Evolutionary conservation across 2,329 filamentous ascomycete genomes (phyloP), one percentile per base, ranked within the genome.

Genomic region (Clarireedia hainanense): DNA sequence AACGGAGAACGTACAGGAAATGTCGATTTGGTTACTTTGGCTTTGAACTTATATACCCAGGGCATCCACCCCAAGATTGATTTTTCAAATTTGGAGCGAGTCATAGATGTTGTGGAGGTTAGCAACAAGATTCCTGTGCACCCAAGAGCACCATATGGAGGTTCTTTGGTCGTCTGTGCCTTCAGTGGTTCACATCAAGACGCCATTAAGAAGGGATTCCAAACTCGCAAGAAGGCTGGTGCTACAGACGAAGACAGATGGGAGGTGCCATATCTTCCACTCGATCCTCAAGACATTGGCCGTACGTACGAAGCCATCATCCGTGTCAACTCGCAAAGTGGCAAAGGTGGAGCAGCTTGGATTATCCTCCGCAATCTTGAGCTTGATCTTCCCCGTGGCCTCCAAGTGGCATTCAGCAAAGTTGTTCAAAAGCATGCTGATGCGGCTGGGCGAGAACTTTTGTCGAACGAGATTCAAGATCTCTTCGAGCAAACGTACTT

Each of bases 301-400:
- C 85, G 92, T 57, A 96, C 86, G n/a, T 97, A 97, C 80, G 91
- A 97, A 74, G 92, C 92, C 57, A 88, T 97, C 69, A 97, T 97
- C 69, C 88, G 92, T 58, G 92, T 97, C 80, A 99, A 97, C 77
- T 95, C 89, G 17, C 92, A 97, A 71, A 89, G 84, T 65, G 92
- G 92, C 62, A 97, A 99, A 76, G 92, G 92, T 59, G 94, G 94
- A 65, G 86, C 89, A 58, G 91, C 92, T 50, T 97, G 89, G 89
- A 88, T 97, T 69, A 91, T 97, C 69, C 85, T 91, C 69, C 86
- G 88, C 64, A 86, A 90, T 67, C 83, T 97, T 60, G 83, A 94
- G 68, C 86, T 97, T 66, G 94, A 97, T 71, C 82, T 97, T 51
- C 94, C 94, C 15, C 89, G 94, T 60, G 91, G 91, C 52, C 80